Percentiles rank a stretch among this genome's conserved stretches.
phyloP scores from a whole-genome alignment of 2,329 filamentous ascomycete species.

The Aspergillus aculeatus region DNA sequence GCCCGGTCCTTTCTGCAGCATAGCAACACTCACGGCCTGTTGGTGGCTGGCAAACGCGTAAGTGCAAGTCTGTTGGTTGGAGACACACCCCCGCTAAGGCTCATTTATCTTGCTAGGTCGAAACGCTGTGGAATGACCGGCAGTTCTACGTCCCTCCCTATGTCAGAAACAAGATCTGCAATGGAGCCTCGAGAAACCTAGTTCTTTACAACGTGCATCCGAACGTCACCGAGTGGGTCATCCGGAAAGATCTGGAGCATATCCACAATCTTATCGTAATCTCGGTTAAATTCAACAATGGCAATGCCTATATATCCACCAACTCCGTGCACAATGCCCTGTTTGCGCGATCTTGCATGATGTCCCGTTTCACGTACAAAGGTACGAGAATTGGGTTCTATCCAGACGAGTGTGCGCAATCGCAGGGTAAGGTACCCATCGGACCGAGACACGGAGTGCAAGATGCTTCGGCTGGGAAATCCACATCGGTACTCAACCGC shows the following conservation, averaged over 20 bases:
- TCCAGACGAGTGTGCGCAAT: constrained; percentile 68
- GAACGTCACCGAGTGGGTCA: constrained; percentile 60
- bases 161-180: constrained; percentile 62
- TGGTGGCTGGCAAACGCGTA: constrained; percentile 67
- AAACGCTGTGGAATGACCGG: constrained; percentile 67
- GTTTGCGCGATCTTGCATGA: constrained; percentile 76
- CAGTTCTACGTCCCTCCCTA: constrained; percentile 67
- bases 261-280: constrained; percentile 77
- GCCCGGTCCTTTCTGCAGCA: constrained; percentile 66
- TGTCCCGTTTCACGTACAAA: constrained; percentile 66
- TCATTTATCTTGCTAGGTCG: constrained; percentile 52
- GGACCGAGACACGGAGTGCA: constrained; percentile 28
- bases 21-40: constrained; percentile 64
- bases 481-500: constrained; percentile 51
- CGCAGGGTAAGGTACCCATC: constrained; percentile 46
- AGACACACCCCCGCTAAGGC: not conserved
- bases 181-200: constrained; percentile 71
- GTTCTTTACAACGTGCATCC: constrained; percentile 61
- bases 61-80: constrained; percentile 26
- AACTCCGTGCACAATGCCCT: constrained; percentile 76
- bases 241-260: constrained; percentile 75
- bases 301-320: constrained; percentile 67
- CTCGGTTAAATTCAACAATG: constrained; percentile 58
- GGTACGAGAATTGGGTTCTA: constrained; percentile 69
- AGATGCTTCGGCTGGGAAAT: constrained; percentile 34